Conservation (phyloP, 805 yeast species). For the Starmerella apis region DNA sequence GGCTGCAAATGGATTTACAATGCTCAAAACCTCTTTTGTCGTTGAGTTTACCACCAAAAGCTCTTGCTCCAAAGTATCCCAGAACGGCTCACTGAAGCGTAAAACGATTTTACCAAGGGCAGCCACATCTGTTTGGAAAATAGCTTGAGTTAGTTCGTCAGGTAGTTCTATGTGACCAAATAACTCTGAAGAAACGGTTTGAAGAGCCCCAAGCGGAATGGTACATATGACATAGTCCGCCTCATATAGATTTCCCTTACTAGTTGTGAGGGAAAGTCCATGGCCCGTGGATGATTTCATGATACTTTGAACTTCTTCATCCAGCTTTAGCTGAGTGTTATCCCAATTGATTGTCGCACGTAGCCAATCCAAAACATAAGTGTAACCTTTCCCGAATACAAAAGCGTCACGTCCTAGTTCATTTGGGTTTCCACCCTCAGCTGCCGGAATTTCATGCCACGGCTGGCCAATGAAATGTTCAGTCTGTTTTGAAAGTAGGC, state of each 20-base stretch:
- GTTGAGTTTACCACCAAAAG: conserved; percentile 17
- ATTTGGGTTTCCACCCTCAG: conserved; percentile 38
- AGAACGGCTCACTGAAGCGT: conserved; percentile 53
- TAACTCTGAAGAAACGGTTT: conserved; percentile 16
- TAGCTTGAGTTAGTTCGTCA: conserved; percentile 30
- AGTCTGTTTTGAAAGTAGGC: conserved; percentile 44
- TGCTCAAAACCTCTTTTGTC: conserved; percentile 51
- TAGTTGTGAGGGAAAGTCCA: conserved; percentile 28
- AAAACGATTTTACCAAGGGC: conserved; percentile 63
- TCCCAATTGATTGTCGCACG: conserved; percentile 32
- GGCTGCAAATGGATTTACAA: conserved; percentile 51
- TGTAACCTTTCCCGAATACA: conserved; percentile 34
- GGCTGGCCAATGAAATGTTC: conserved; percentile 78
- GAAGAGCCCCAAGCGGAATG: conserved; percentile 64
- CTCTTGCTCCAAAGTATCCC: conserved; percentile 42
- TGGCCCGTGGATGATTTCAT: conserved; percentile 9
- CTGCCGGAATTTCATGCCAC: conserved; percentile 57
- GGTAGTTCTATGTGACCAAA: conserved; percentile 35
- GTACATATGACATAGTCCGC: conserved; percentile 60
- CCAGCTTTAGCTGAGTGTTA: conserved; percentile 33
- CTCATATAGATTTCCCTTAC: conserved; percentile 28
- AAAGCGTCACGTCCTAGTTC: conserved; percentile 72
- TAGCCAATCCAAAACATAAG: conserved; percentile 40
- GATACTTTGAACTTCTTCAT: conserved; percentile 40
- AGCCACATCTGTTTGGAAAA: conserved; percentile 48